Evolutionary conservation across 805 yeast genomes (phyloP), one percentile per base, ranked within the genome.

Genomic region (Metschnikowia lachancei): DNA sequence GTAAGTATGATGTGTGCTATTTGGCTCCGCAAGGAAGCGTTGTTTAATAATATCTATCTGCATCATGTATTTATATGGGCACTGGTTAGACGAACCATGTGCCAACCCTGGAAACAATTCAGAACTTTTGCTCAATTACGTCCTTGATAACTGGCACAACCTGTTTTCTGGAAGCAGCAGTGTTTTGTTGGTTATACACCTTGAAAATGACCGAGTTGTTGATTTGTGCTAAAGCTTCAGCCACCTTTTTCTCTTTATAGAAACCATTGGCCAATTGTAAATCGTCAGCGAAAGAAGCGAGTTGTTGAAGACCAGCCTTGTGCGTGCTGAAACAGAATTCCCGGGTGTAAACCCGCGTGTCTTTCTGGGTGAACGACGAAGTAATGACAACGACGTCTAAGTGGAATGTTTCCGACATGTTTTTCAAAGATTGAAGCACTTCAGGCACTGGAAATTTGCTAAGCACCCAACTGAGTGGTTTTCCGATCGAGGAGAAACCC

Each of bases 401-500:
- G n/a, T 51, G 47, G 38, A 59, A 55, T 1, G 47, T 53, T 11
- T 54, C 44, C 10, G 54, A 45, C 36, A 63, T 52, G 6, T 57
- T 39, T 8, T 55, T 39, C 13, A 69, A 51, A 1, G 71, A 59
- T 0, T 40, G 28, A 13, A 50, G 36, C 13, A 70, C 51, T 30
- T 69, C 68, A 6, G 55, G 50, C 2, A 46, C 38, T 10, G 58
- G 32, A 43, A 50, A 70, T 29, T 51, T 57, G 32, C 51, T 55
- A 41, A 66, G 51, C 0, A 87, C 53, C 81, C 86, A 85, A 5
- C 67, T 64, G 24, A 85, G 63, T 0, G 88, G 73, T 60, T 79
- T 83, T 2, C 85, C 87, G 9, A 84, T 66, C 0, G 97, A 85
- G 39, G 91, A 78, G 57, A 92, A 84, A 0, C 98, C 98, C 11